phyloP scores from a whole-genome alignment of 495 filamentous ascomycete species.

The Hapsidospora chrysogenum region DNA sequence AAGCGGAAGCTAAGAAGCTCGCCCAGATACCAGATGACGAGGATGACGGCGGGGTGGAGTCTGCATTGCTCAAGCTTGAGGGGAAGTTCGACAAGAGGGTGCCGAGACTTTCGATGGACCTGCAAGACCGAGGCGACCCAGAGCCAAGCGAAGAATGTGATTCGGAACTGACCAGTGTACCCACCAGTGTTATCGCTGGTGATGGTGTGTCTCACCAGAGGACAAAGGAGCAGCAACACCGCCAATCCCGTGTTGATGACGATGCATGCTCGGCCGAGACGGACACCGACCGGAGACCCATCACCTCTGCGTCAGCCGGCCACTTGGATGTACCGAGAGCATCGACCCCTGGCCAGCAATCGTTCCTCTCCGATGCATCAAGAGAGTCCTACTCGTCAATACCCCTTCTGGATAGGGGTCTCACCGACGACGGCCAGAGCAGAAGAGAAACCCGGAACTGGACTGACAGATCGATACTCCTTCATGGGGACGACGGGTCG shows the following conservation, averaged over 20 bases:
- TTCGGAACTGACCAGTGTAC: no score
- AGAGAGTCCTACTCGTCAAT: slow-evolving; percentile 55
- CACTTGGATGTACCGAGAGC: no score
- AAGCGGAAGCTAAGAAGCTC: slow-evolving; percentile 75
- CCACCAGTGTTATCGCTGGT: no score
- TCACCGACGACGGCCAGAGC: slow-evolving; percentile 39
- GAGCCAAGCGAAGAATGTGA: no score
- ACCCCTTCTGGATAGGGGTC: slow-evolving; percentile 56
- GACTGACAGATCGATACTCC: slow-evolving; percentile 27
- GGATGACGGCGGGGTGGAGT: slow-evolving; percentile 85
- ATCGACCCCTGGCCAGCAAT: slow-evolving; percentile 6
- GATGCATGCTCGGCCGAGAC: no score
- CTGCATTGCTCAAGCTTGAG: slow-evolving; percentile 82
- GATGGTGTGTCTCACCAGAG: no score
- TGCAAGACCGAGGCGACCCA: not conserved
- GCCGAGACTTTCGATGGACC: not conserved
- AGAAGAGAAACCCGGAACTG: slow-evolving; percentile 22
- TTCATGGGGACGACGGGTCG: slow-evolving; percentile 11
- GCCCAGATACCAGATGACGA: slow-evolving; percentile 79
- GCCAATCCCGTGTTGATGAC: no score
- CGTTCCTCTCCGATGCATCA: slow-evolving; percentile 31
- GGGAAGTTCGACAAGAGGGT: slow-evolving; percentile 31
- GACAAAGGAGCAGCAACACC: no score
- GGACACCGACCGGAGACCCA: no score
- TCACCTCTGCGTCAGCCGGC: no score